phyloP scores from a whole-genome alignment of 2,329 filamentous ascomycete genomes.

The Anthostomella pinea region DNA sequence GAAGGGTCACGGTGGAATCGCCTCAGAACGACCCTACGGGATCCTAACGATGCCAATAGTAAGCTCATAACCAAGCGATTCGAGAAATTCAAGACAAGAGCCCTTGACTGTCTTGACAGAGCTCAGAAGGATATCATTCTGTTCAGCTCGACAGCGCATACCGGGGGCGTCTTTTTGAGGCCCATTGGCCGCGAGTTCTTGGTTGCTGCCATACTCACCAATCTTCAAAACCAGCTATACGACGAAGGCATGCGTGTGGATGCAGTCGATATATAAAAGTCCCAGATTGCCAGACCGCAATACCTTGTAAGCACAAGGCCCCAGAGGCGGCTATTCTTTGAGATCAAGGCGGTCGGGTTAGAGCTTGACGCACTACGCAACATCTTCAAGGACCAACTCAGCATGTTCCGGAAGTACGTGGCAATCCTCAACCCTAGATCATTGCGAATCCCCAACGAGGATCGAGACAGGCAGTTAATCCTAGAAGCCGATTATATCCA shows the following conservation, averaged over 20 bases:
- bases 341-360: background rate
- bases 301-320: background rate
- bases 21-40: background rate
- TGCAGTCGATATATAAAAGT: background rate
- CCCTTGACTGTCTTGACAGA: background rate
- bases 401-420: background rate
- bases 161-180: background rate
- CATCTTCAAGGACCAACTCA: background rate
- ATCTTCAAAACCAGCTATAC: background rate
- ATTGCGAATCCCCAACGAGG: background rate
- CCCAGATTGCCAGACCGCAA: background rate
- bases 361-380: background rate
- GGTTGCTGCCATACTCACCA: background rate
- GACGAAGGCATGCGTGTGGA: background rate
- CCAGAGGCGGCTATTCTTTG: background rate
- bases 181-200: conserved; percentile 1
- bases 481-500: background rate
- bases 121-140: background rate
- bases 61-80: background rate
- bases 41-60: background rate
- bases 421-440: background rate
- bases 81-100: background rate
- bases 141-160: background rate
- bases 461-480: background rate
- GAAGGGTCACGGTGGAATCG: background rate